These are phyloP conservation scores for Leccinum longicurvipes DNA, from an alignment of 768 basidiomycete species.

Conservation along the genomic window DNA sequence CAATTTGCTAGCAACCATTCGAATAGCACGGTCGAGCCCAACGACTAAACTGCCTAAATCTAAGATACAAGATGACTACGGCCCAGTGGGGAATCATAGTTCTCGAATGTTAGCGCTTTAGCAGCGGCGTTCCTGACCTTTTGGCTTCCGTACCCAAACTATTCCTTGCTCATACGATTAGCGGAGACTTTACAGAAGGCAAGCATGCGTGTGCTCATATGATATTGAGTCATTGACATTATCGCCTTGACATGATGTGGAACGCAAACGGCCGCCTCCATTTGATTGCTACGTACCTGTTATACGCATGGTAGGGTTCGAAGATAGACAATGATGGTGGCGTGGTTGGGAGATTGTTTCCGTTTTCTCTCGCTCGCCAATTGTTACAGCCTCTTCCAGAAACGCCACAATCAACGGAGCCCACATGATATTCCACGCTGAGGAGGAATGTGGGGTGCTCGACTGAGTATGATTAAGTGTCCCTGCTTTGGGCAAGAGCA, in stretches of 20 bases:
- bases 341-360: slow-evolving; percentile 5
- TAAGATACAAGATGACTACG: not conserved
- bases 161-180: not conserved
- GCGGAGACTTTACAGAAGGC: not conserved
- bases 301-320: not conserved
- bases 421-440: not conserved
- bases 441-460: not conserved
- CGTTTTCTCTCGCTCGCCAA: not conserved
- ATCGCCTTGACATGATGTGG: not conserved
- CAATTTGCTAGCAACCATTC: not conserved
- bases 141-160: not conserved
- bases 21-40: not conserved
- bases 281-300: not conserved
- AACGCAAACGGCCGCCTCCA: not conserved
- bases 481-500: not conserved
- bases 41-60: not conserved
- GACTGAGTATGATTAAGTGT: not conserved
- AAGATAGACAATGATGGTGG: not conserved
- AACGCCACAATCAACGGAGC: not conserved
- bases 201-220: not conserved
- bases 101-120: not conserved
- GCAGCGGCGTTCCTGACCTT: not conserved
- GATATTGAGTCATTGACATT: not conserved
- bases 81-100: not conserved
- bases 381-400: not conserved